phyloP scores from a whole-genome alignment of 176 grass and related monocot genomes.

The Ananas comosus region DNA sequence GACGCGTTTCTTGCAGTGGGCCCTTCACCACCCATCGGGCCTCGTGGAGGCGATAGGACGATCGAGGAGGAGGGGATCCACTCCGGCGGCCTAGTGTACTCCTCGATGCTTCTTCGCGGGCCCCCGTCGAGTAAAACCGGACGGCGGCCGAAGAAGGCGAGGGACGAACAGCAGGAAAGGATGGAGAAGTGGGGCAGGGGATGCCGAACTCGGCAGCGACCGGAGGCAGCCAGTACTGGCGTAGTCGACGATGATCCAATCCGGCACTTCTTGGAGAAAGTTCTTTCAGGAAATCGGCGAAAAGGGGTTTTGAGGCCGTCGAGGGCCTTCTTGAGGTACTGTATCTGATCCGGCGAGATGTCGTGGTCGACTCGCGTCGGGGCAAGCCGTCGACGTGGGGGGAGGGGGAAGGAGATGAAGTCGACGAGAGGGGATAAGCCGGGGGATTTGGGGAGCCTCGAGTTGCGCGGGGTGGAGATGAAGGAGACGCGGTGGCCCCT shows the following conservation, averaged over 20 bases:
- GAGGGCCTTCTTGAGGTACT: conserved; percentile 36
- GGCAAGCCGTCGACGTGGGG: conserved; percentile 6
- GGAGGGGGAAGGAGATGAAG: conserved; percentile 23
- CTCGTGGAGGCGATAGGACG: conserved; percentile 6
- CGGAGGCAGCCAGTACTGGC: conserved; percentile 22
- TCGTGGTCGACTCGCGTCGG: conserved; percentile 34
- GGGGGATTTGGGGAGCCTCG: conserved; percentile 25
- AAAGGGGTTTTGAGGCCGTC: conserved; percentile 25
- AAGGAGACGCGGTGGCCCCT: conserved; percentile 35
- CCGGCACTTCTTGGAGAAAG: conserved; percentile 3
- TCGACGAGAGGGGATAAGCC: conserved; percentile 5
- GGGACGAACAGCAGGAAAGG: not conserved
- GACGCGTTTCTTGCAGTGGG: not conserved
- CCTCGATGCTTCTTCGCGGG: not conserved
- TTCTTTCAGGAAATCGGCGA: conserved; percentile 10
- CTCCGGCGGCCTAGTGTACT: conserved; percentile 6
- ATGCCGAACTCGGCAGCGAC: conserved; percentile 25
- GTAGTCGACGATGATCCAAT: conserved; percentile 45
- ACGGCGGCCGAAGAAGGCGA: not conserved
- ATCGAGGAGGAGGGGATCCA: conserved; percentile 14
- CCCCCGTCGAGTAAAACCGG: not conserved
- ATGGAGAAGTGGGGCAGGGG: conserved; percentile 16
- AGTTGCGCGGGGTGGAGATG: conserved; percentile 51
- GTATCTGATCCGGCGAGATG: conserved; percentile 11
- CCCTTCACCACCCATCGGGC: not conserved